These are phyloP conservation scores for Elaeagnus macrophylla DNA, from an alignment of 306 rosid genomes.

Conservation along the genomic window DNA sequence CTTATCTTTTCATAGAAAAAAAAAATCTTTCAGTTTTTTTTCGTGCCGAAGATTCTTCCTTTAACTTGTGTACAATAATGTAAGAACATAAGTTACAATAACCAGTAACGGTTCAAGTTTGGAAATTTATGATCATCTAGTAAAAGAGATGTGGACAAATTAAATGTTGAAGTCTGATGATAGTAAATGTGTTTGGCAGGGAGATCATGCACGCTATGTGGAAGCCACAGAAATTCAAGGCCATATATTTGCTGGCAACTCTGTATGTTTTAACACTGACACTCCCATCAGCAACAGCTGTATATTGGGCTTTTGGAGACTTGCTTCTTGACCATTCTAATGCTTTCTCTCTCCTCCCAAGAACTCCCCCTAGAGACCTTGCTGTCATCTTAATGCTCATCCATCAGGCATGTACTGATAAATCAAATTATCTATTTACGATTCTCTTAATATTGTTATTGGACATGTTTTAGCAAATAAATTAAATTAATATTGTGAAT, in stretches of 20 bases:
- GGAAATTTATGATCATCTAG: no score
- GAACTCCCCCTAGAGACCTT: conserved; percentile 68
- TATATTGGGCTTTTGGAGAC: conserved; percentile 98
- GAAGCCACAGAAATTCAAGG: conserved; percentile 94
- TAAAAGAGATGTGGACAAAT: no score
- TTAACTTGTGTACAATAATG: no score
- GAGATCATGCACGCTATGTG: conserved; percentile 99
- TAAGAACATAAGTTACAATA: no score
- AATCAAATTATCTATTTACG: not conserved
- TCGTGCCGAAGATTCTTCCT: not conserved
- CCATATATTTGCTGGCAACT: conserved; percentile 73
- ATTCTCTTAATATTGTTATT: no score
- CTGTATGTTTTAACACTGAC: conserved; percentile 89
- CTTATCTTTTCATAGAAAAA: conserved; percentile 9
- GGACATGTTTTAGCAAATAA: not conserved
- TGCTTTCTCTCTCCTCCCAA: conserved; percentile 88
- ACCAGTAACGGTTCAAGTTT: no score
- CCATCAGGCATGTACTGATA: conserved; percentile 45
- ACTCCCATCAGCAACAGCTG: conserved; percentile 82
- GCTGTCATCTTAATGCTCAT: conserved; percentile 93
- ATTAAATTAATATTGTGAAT: not conserved
- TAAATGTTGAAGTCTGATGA: no score
- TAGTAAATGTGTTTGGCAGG: conserved; percentile 28
- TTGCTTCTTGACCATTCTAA: conserved; percentile 91
- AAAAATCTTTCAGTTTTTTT: conserved; percentile 11